phyloP scores from a whole-genome alignment of 305 asterid species.

The Solanum chacoense region DNA sequence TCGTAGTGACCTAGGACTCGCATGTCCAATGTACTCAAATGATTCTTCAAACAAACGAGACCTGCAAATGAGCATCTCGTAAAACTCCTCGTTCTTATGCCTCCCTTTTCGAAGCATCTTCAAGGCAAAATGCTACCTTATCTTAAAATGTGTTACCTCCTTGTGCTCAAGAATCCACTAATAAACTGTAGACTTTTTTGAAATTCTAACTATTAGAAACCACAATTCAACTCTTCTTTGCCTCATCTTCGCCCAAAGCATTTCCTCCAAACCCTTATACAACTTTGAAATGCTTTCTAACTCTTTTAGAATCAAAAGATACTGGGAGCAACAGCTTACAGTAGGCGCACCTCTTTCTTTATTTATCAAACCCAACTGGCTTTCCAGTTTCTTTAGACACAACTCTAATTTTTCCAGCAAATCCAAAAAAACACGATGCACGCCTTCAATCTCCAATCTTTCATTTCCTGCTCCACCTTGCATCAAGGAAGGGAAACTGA shows the following conservation, averaged over 20 bases:
- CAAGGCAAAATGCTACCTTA: slow-evolving; percentile 58
- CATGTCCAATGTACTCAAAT: slow-evolving; percentile 52
- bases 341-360: slow-evolving; percentile 13
- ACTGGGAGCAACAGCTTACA: slow-evolving; percentile 33
- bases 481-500: neutral
- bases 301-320: slow-evolving; percentile 49
- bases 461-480: neutral
- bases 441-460: neutral
- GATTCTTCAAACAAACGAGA: slow-evolving; percentile 60
- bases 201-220: slow-evolving; percentile 41
- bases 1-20: slow-evolving; percentile 32
- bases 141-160: slow-evolving; percentile 62
- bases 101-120: slow-evolving; percentile 62
- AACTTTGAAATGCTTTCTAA: slow-evolving; percentile 42
- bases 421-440: slow-evolving; percentile 25
- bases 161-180: slow-evolving; percentile 54
- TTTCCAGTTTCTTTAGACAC: slow-evolving; percentile 45
- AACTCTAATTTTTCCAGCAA: slow-evolving; percentile 31
- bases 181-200: slow-evolving; percentile 47
- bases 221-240: neutral
- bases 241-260: slow-evolving; percentile 46
- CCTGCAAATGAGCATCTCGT: slow-evolving; percentile 88
- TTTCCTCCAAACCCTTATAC: slow-evolving; percentile 39
- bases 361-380: slow-evolving; percentile 8
- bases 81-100: slow-evolving; percentile 52